Percentiles rank a stretch among this genome's conserved stretches.
These are phyloP conservation scores for Tricholoma furcatifolium DNA, from an alignment of 768 basidiomycete genomes.

Conservation along the genomic window DNA sequence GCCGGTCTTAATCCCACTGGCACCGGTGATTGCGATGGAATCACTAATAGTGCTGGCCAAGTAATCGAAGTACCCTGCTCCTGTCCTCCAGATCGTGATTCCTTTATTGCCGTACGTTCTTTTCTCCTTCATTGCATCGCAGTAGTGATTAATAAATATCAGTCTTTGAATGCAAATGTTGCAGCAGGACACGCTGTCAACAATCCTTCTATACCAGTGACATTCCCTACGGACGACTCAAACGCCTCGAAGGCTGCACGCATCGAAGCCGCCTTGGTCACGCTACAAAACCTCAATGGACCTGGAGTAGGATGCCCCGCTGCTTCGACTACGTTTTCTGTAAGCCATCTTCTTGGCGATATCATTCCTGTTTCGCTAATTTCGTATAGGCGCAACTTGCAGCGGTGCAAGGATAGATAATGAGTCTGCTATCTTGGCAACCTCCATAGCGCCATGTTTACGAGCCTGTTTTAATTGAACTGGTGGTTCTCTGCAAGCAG, in stretches of 20 bases:
- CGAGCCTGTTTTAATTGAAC: too few species aligned
- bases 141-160: slow-evolving; percentile 1
- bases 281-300: slow-evolving; percentile 71
- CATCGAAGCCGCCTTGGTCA: slow-evolving; percentile 56
- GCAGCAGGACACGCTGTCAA: slow-evolving; percentile 62
- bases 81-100: slow-evolving; percentile 57
- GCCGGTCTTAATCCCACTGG: slow-evolving; percentile 64
- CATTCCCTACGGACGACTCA: slow-evolving; percentile 64
- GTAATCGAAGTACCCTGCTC: slow-evolving; percentile 64
- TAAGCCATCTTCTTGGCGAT: neutral
- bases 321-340: slow-evolving; percentile 23
- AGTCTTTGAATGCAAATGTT: slow-evolving; percentile 55
- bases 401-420: slow-evolving; percentile 20
- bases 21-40: slow-evolving; percentile 72
- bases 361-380: slow-evolving; percentile 1
- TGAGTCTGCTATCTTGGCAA: too few species aligned
- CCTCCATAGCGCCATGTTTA: too few species aligned
- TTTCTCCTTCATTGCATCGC: too few species aligned
- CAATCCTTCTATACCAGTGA: slow-evolving; percentile 52
- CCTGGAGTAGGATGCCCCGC: slow-evolving; percentile 69
- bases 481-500: too few species aligned
- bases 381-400: slow-evolving; percentile 24
- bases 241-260: slow-evolving; percentile 54
- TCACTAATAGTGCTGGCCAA: slow-evolving; percentile 48
- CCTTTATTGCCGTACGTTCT: slow-evolving; percentile 46